Base-by-base conservation (phyloP, 2,329 filamentous ascomycete species). In the Elsinoe necatrix region DNA sequence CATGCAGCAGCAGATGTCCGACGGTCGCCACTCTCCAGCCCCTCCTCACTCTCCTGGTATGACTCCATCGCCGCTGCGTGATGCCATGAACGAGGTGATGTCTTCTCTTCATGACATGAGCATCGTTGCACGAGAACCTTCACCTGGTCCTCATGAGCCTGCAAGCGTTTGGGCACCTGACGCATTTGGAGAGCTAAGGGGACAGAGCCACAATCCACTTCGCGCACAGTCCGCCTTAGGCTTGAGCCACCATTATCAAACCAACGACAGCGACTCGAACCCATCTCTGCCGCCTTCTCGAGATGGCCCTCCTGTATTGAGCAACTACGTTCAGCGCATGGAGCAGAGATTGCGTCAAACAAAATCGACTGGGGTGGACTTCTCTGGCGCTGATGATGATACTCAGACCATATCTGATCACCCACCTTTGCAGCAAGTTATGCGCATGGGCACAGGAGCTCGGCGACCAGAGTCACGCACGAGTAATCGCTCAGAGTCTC, bases 21-120 rank as follows among this genome's bases (percentile, higher is more conserved):
- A 58, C 59, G 67, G 80, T 59, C 77, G 70, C 61, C 76, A 77
- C 5, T 88, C 87, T 1, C 85, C 86, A 0, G 77, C 75, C 34
- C 85, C 39, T 37, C 41, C 84, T 2, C 82, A 82, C 3, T 90
- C 89, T 4, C 83, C 87, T 1, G 81, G 81, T 23, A 69, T 69
- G 65, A 98, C 93, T 0, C 93, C 93, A 1, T 97, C 93, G 1
- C 93, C 93, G 0, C 75, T 98, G 2, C 81, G 93, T 58, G 89
- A 91, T 69, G 93, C 93, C 1, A 98, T 98, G 90, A 92, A 97
- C 67, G 92, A 95, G 70, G 91, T 98, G 3, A 96, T 97, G 83
- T 89, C 93, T 62, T 95, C 93, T 57, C 73, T 98, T 42, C 86
- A 95, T 67, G 90, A 91, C 59, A 88, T 98, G 77, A 85, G 85